Percentiles rank a stretch among this genome's conserved stretches.
Evolutionary conservation across 2,329 filamentous ascomycete genomes (phyloP).

Genomic region (Penicillium sclerotigenum): DNA sequence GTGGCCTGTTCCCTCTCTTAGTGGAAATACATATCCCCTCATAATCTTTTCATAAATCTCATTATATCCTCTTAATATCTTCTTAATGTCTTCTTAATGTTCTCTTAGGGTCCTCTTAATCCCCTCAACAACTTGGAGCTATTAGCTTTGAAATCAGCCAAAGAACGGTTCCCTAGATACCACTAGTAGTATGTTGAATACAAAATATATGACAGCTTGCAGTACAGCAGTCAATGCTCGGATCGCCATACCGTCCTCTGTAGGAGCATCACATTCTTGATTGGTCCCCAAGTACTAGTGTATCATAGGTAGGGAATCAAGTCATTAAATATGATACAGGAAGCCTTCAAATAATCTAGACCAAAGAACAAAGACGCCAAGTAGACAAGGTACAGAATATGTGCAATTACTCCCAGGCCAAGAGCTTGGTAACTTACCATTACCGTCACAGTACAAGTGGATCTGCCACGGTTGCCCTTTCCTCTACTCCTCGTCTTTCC

Average conservation of each 20-base stretch:
- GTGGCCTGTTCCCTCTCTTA: slow-evolving; percentile 28
- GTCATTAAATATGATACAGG: neutral
- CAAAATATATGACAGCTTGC: neutral
- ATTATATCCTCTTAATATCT: no score
- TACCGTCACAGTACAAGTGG: slow-evolving; percentile 15
- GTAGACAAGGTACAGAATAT: neutral
- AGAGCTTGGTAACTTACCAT: slow-evolving; percentile 9
- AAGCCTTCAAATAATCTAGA: neutral
- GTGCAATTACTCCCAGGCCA: neutral
- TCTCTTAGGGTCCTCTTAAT: no score
- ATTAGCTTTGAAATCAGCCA: neutral
- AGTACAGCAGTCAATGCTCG: neutral
- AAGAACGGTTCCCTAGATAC: neutral
- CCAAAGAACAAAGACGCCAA: neutral
- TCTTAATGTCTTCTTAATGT: no score
- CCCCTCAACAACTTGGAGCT: no score
- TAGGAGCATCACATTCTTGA: neutral
- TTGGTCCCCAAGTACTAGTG: neutral
- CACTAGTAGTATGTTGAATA: neutral
- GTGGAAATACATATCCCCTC: neutral
- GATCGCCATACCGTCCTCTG: neutral
- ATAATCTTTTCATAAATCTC: no score
- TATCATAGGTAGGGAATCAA: neutral
- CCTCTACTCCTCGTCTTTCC: slow-evolving; percentile 19
- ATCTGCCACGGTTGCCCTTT: slow-evolving; percentile 22